These are phyloP conservation scores for Epicoccum nigrum DNA, from an alignment of 2,329 filamentous ascomycete species.

Conservation along the genomic window DNA sequence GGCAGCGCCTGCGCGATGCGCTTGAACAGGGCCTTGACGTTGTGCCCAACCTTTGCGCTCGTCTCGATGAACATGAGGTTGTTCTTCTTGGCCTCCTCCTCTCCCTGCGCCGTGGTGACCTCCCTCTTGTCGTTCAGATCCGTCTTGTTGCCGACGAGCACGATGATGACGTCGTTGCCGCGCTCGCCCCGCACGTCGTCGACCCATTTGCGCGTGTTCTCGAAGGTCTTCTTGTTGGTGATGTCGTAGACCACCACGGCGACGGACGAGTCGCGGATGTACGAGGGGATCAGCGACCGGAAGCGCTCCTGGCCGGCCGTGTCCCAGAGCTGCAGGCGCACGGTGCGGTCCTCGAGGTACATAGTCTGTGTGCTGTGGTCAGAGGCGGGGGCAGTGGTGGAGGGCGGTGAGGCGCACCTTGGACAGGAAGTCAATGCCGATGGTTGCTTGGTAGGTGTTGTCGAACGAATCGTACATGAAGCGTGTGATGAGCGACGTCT, in stretches of 20 bases:
- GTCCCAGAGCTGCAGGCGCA: constrained; percentile 97
- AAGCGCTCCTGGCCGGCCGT: constrained; percentile 98
- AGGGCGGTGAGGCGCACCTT: constrained; percentile 66
- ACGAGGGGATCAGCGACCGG: constrained; percentile 94
- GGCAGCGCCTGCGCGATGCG: constrained; percentile 97
- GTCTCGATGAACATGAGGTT: constrained; percentile 99
- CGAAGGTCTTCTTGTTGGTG: constrained; percentile 94
- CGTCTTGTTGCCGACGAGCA: constrained; percentile 98
- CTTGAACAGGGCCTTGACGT: constrained; percentile 96
- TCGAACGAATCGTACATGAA: constrained; percentile 99
- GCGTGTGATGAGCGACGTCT: constrained; percentile 96
- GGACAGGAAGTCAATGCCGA: constrained; percentile 98
- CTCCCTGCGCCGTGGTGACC: constrained; percentile 93
- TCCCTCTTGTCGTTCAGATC: constrained; percentile 98
- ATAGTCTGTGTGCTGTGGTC: constrained; percentile 70
- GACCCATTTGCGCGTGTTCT: constrained; percentile 99
- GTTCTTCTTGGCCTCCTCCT: constrained; percentile 98
- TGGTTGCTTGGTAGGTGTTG: constrained; percentile 99
- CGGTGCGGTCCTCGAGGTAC: constrained; percentile 98
- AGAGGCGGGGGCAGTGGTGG: constrained; percentile 8
- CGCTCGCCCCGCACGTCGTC: constrained; percentile 96
- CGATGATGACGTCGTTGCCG: constrained; percentile 98
- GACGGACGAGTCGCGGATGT: constrained; percentile 97
- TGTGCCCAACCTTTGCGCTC: constrained; percentile 95
- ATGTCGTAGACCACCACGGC: constrained; percentile 99